Percentiles rank a stretch among this genome's conserved stretches.
These are phyloP conservation scores for Colletotrichum costaricense DNA, from an alignment of 2,329 filamentous ascomycete genomes.

Conservation along the genomic window DNA sequence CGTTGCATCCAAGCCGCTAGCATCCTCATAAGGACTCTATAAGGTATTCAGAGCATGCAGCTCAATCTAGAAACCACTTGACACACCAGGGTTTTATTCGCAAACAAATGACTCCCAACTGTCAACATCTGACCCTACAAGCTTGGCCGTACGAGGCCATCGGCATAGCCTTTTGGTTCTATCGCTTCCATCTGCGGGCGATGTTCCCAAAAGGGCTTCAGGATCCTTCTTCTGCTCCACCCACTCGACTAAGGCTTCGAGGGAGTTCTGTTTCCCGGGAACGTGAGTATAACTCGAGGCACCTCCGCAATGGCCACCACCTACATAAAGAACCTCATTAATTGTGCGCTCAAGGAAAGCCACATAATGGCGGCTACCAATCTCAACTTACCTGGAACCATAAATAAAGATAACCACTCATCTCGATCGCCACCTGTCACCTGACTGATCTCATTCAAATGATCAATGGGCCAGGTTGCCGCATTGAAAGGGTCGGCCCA, in stretches of 20 bases:
- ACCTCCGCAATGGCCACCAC: slow-evolving; percentile 21
- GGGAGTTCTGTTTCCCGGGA: slow-evolving; percentile 7
- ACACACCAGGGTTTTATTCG: no score
- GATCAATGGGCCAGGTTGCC: slow-evolving; percentile 20
- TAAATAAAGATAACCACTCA: slow-evolving; percentile 16
- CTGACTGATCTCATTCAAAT: slow-evolving; percentile 43
- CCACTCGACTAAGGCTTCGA: slow-evolving; percentile 13
- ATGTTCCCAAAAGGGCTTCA: background rate
- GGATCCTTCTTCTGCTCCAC: slow-evolving; percentile 5
- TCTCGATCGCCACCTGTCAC: slow-evolving; percentile 33
- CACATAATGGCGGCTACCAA: background rate
- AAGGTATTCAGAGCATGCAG: no score
- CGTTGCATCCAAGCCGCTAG: no score
- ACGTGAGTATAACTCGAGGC: slow-evolving; percentile 20
- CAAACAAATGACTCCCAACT: background rate
- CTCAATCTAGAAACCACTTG: no score
- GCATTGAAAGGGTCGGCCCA: slow-evolving; percentile 24
- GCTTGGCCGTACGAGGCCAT: slow-evolving; percentile 12
- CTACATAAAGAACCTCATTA: background rate
- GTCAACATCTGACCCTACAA: background rate
- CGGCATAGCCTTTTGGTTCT: slow-evolving; percentile 19
- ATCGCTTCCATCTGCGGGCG: slow-evolving; percentile 15
- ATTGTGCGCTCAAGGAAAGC: background rate
- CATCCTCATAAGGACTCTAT: no score
- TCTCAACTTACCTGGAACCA: background rate